Base-by-base conservation (phyloP, 1,284 basidiomycete genomes). In the Anthracocystis panici-leucophaei region DNA sequence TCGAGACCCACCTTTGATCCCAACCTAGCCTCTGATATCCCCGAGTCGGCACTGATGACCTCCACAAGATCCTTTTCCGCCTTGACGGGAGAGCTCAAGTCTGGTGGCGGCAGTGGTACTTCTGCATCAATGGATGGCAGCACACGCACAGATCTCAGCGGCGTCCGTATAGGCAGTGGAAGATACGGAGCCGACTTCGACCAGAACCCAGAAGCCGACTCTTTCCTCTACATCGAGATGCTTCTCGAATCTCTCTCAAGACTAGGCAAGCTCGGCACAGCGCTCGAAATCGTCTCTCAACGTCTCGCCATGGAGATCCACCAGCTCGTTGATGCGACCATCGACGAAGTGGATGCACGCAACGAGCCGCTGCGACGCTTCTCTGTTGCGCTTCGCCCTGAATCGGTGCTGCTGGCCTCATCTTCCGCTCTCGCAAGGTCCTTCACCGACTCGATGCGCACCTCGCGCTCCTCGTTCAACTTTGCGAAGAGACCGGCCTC, bases 191-290 rank as follows among this genome's bases (percentile, higher is more conserved):
- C 62, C 18, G 57, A 62, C 9, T 78, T 76, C 31, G 77, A 78
- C 33, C 66, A 71, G 61, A 96, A 95, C 81, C 94, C 95, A 0
- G 97, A 99, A 86, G 88, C 90, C 20, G 94, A 99, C 85, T 95
- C 93, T 0, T 99, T 97, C 86, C 87, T 90, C 5, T 99, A 98
- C 85, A 92, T 99, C 76, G 97, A 99, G 86, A 93, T 91, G 20
- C 88, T 99, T 2, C 88, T 99, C 21, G 97, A 99, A 85, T 92
- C 94, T 11, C 88, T 99, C 11, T 92, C 94, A 11, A 91, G 94
- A 3, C 88, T 99, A 9, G 96, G 95, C 16, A 93, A 93, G 84
- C 88, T 99, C 0, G 93, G 93, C 3, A 90, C 88, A 54, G 94
- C 91, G 6, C 87, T 99, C 29, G 97, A 99, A 81, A 89, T 89